Evolutionary conservation across 805 yeast genomes (phyloP).

Genomic region (Sungouiozyma ichnusensis): DNA sequence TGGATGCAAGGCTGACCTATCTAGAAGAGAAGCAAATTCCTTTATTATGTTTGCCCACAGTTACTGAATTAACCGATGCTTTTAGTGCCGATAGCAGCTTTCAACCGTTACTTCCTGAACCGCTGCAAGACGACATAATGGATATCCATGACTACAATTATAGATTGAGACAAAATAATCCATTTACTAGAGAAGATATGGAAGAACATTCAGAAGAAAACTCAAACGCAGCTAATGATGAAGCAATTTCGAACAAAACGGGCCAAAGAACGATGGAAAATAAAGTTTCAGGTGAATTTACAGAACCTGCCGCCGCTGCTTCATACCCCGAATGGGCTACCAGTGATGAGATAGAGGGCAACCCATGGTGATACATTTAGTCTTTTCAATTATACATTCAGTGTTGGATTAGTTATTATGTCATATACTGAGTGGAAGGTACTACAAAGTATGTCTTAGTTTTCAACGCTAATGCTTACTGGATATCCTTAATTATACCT

Average conservation of each 20-base stretch:
- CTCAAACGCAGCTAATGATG: slow-evolving; percentile 9
- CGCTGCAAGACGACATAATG: slow-evolving; percentile 61
- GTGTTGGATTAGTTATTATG: no score
- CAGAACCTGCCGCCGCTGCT: slow-evolving; percentile 37
- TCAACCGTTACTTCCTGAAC: slow-evolving; percentile 65
- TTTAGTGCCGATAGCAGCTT: slow-evolving; percentile 58
- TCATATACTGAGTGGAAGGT: no score
- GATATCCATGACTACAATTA: slow-evolving; percentile 42
- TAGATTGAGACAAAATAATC: slow-evolving; percentile 11
- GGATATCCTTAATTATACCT: no score
- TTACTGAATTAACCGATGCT: slow-evolving; percentile 55
- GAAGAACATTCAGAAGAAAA: slow-evolving; percentile 6
- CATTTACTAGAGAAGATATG: slow-evolving; percentile 10
- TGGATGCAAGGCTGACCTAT: slow-evolving; percentile 17
- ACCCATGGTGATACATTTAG: slow-evolving; percentile 68
- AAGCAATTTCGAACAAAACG: slow-evolving; percentile 10
- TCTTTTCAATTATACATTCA: no score
- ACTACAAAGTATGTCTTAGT: no score
- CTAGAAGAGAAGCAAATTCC: slow-evolving; percentile 44
- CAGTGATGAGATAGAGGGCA: slow-evolving; percentile 41
- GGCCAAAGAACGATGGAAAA: slow-evolving; percentile 7
- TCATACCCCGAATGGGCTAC: slow-evolving; percentile 37
- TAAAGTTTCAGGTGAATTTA: slow-evolving; percentile 1
- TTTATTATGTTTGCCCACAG: slow-evolving; percentile 58
- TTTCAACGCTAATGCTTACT: no score